Base-by-base conservation (phyloP, 2,329 filamentous ascomycete genomes). In the Alternaria gansuensis region DNA sequence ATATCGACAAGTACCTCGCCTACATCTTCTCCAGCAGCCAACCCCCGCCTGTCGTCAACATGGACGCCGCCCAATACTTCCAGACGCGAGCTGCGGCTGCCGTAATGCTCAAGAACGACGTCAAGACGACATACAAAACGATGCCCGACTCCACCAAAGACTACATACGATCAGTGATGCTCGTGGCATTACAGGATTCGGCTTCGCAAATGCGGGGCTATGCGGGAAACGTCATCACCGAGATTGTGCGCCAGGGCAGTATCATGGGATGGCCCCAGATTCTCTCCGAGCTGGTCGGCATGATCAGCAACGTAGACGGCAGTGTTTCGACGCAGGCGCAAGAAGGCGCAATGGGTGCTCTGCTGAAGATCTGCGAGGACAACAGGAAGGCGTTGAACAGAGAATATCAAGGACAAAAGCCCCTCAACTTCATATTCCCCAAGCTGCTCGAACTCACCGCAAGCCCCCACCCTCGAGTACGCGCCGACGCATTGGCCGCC, bases 351-450 rank as follows among this genome's bases (percentile, higher is more conserved):
- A 97, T 98, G 90, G 88, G 91, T 48, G 93, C 95, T 46, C 83
- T 99, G 78, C 83, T 90, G 76, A 98, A 98, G 82, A 93, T 99
- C 62, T 99, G 95, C 79, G 95, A 99, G 79, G 95, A 99, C 80
- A 97, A 96, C 80, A 89, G 87, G 72, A 92, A 90, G 75, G 84
- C 92, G 59, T 82, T 99, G 53, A 92, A 96, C 78, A 88, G 89
- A 69, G 92, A 97, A 64, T 92, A 96, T 76, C 88, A 93, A 73
- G 92, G 93, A 60, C 90, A 97, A 78, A 86, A 93, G 56, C 95
- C 95, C 2, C 86, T 98, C 60, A 90, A 90, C 75, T 90, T 93
- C 70, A 87, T 99, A 44, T 89, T 98, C 49, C 95, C 95, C 10
- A 94, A 96, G 78, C 85, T 99, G 60, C 88, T 99, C 67, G 86